Evolutionary conservation across 2,329 filamentous ascomycete genomes (phyloP).

Genomic region (Taxawa tesnikishii): DNA sequence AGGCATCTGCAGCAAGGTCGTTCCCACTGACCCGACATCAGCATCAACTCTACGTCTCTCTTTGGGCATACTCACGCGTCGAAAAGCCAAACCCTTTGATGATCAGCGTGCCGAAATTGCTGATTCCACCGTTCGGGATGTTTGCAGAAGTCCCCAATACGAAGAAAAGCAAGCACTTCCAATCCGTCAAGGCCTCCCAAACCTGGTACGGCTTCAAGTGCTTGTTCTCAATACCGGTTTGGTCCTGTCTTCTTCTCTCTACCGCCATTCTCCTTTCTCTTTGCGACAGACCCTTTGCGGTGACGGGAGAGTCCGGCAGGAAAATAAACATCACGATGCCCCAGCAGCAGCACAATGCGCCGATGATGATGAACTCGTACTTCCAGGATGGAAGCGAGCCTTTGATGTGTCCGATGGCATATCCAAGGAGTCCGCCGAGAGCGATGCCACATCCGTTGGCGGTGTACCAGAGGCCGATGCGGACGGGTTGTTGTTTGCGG

Average conservation of each 20-base stretch:
- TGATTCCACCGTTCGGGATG: conserved; percentile 44
- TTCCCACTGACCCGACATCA: conserved; percentile 37
- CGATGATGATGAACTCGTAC: conserved; percentile 55
- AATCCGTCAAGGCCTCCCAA: conserved; percentile 43
- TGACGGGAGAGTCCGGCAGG: conserved; percentile 45
- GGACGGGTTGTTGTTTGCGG: conserved; percentile 46
- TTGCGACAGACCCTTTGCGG: conserved; percentile 37
- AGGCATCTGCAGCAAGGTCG: conserved; percentile 42
- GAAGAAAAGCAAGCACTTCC: conserved; percentile 48
- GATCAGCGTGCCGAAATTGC: conserved; percentile 47
- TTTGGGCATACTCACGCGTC: too few species aligned
- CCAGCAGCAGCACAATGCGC: conserved; percentile 44
- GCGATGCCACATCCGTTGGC: conserved; percentile 49
- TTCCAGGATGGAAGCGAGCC: conserved; percentile 49
- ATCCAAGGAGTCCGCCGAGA: conserved; percentile 44
- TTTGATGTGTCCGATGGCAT: conserved; percentile 48
- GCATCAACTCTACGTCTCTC: too few species aligned
- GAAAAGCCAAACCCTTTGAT: conserved; percentile 48
- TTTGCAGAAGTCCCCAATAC: conserved; percentile 39
- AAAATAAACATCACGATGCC: conserved; percentile 46
- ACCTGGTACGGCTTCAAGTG: conserved; percentile 43
- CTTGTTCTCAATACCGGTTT: conserved; percentile 45
- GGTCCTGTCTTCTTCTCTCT: too few species aligned
- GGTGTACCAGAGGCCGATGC: conserved; percentile 49
- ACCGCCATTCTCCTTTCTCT: conserved; percentile 44